Evolutionary conservation across 345 rosid genomes (phyloP), one percentile per base, ranked within the genome.

Genomic region (Brassica incana): DNA sequence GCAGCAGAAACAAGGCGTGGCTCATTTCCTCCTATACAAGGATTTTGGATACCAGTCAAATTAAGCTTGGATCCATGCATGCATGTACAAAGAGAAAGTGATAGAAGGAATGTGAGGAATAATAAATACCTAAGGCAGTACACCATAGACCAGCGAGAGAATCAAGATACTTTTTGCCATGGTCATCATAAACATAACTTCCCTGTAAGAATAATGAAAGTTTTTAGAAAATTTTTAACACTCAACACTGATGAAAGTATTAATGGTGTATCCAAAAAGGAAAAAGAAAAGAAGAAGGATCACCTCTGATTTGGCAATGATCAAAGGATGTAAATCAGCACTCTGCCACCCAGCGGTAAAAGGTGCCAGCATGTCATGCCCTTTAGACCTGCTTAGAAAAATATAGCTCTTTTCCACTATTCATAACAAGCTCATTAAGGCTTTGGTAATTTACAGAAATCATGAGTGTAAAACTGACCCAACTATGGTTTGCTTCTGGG

Each of bases 291-390:
- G 45, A 38, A 38, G 7, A 25, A 10, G 7, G 3, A 3, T 11
- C 8, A 61, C 65, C 97, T 93, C 91, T 6, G 98, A 90, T 65
- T 85, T 95, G 2, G 89, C 88, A n/a, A 96, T 90, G 75, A 96
- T 80, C 77, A 96, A 85, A 5, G 99, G 99, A 84, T 96, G 62
- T 65, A 88, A 2, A 85, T 93, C 97, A 62, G 85, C 68, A 80
- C 84, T 82, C 74, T 93, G 99, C 99, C 98, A 90, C 30, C 98
- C 99, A 66, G 98, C 98, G 5, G 98, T 93, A 74, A 96, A 96
- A 83, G 99, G 98, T 59, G 97, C 99, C 81, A 96, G 87, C 98
- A 96, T 96, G 82, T 88, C 97, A 85, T 92, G 98, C 70, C 98
- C 97, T 73, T 93, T 93, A 80, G 78, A 89, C 81, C 99, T 96